Percentiles rank a stretch among this genome's conserved stretches.
phyloP scores from a whole-genome alignment of 805 yeast species.

The Isabelozyma gotoi region DNA sequence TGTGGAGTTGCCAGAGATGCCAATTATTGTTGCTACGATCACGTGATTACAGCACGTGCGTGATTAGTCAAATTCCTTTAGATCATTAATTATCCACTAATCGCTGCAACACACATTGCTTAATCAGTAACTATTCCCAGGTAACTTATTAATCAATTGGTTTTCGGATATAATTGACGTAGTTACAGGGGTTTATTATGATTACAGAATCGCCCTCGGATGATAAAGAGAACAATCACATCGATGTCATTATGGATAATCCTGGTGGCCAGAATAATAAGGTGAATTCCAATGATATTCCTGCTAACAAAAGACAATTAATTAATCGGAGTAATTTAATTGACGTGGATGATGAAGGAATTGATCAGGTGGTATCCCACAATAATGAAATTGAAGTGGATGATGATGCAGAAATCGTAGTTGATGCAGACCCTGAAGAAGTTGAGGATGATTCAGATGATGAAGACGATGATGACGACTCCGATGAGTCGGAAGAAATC shows the following conservation, averaged over 20 bases:
- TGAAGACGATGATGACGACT: slow-evolving; percentile 12
- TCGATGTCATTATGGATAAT: neutral
- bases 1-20: too few species aligned
- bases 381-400: slow-evolving; percentile 12
- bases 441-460: slow-evolving; percentile 11
- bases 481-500: slow-evolving; percentile 3
- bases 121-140: neutral
- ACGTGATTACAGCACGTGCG: too few species aligned
- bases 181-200: slow-evolving; percentile 5
- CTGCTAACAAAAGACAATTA: slow-evolving; percentile 1
- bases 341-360: neutral
- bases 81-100: neutral
- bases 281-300: slow-evolving; percentile 1
- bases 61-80: neutral
- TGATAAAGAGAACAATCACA: slow-evolving; percentile 9
- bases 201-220: slow-evolving; percentile 7
- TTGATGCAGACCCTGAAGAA: slow-evolving; percentile 16
- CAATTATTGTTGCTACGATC: too few species aligned
- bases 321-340: neutral
- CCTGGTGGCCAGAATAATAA: neutral
- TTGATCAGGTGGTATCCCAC: neutral
- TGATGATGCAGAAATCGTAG: slow-evolving; percentile 8
- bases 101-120: neutral
- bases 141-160: neutral
- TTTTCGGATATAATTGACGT: too few species aligned